These are phyloP conservation scores for Orbilia brochopaga DNA, from an alignment of 2,329 filamentous ascomycete genomes.

Conservation along the genomic window DNA sequence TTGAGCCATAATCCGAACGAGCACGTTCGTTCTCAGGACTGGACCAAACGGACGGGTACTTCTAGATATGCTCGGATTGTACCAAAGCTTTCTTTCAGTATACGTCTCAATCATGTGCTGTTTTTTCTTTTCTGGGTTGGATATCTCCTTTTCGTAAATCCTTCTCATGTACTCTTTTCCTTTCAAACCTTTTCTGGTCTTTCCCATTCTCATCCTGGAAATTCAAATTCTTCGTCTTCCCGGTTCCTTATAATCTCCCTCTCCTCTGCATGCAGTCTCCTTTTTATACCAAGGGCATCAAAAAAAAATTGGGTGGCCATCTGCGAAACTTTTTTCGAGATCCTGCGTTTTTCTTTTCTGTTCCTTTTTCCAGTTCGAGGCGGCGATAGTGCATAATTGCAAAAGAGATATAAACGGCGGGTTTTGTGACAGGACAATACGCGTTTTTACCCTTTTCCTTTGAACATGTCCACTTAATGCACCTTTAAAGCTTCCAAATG, in stretches of 20 bases:
- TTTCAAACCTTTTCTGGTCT: conserved; percentile 1
- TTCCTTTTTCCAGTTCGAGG: too few relatives aligned
- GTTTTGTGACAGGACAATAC: conserved; percentile 51
- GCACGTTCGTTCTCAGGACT: conserved; percentile 48
- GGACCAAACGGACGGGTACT: conserved; percentile 44
- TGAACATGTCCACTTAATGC: conserved; percentile 50
- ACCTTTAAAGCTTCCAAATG: conserved; percentile 49
- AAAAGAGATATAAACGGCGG: conserved; percentile 52
- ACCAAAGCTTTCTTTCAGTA: conserved; percentile 39
- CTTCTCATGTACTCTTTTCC: conserved; percentile 31
- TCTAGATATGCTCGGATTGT: conserved; percentile 32
- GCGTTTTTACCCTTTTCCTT: conserved; percentile 50
- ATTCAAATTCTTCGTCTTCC: not conserved
- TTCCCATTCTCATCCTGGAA: conserved; percentile 2
- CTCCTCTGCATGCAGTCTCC: conserved; percentile 49
- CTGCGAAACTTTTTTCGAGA: conserved; percentile 44
- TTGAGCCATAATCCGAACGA: conserved; percentile 47
- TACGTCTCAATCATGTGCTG: conserved; percentile 25
- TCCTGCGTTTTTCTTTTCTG: conserved; percentile 29
- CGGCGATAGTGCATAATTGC: conserved; percentile 48
- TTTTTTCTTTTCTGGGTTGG: conserved; percentile 43
- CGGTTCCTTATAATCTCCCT: conserved; percentile 20
- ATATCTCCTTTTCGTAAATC: conserved; percentile 48
- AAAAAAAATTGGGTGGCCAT: conserved; percentile 51
- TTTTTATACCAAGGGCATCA: conserved; percentile 51